phyloP scores from a whole-genome alignment of 129 eudicot species.

The Tanacetum coccineum region DNA sequence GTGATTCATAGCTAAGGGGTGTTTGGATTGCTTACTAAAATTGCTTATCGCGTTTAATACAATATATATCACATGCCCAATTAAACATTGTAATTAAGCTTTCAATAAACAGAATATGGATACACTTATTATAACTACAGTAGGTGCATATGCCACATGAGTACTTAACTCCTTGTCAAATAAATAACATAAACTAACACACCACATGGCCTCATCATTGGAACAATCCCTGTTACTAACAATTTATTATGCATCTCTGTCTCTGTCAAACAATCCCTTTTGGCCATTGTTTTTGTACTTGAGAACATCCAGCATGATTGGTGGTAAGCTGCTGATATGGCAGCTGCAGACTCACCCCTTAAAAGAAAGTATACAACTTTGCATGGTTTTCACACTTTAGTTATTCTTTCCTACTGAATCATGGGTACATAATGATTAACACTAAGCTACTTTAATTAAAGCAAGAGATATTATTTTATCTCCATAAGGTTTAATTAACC shows the following conservation, averaged over 20 bases:
- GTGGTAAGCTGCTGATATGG: slow-evolving; percentile 37
- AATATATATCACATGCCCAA: slow-evolving; percentile 2
- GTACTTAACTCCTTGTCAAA: slow-evolving; percentile 18
- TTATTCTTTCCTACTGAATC: slow-evolving; percentile 23
- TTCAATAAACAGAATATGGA: background rate
- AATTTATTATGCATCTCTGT: slow-evolving; percentile 15
- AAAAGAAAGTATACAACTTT: slow-evolving; percentile 21
- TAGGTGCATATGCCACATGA: slow-evolving; percentile 25
- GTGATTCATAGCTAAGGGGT: too few relatives aligned
- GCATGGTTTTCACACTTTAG: slow-evolving; percentile 23
- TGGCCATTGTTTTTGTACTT: slow-evolving; percentile 11
- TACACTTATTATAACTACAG: slow-evolving; percentile 3
- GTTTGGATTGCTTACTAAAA: too few relatives aligned
- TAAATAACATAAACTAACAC: slow-evolving; percentile 17
- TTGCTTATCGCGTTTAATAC: too few relatives aligned
- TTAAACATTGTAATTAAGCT: background rate
- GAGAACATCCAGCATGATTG: slow-evolving; percentile 30
- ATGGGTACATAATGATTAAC: slow-evolving; percentile 45
- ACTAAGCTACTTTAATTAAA: slow-evolving; percentile 33
- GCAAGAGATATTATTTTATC: slow-evolving; percentile 15
- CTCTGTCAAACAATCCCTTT: slow-evolving; percentile 26
- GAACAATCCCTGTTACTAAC: slow-evolving; percentile 18
- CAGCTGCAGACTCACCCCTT: slow-evolving; percentile 23
- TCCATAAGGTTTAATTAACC: slow-evolving; percentile 21
- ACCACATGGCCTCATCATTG: slow-evolving; percentile 52